Percentiles rank a stretch among this genome's conserved stretches.
phyloP scores from a whole-genome alignment of 139 green algal species.

The Chlorella vulgaris region DNA sequence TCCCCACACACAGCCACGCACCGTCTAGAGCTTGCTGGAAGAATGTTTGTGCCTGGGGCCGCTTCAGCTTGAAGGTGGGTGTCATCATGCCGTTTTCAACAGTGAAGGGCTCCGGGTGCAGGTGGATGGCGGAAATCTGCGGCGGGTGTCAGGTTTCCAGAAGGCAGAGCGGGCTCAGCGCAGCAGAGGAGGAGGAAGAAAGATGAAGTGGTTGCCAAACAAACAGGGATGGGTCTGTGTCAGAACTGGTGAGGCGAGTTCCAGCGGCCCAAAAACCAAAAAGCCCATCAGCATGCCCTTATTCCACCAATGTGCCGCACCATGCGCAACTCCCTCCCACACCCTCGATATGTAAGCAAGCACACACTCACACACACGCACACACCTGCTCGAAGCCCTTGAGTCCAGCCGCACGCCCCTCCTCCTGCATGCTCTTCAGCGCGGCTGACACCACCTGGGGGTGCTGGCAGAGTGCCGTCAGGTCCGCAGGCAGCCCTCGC shows the following conservation, averaged over 20 bases:
- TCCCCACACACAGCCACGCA: no score
- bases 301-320: no score
- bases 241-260: no score
- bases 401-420: constrained; percentile 82
- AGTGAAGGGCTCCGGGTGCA: constrained; percentile 84
- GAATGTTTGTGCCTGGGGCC: constrained; percentile 65
- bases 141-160: background rate
- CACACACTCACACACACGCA: no score
- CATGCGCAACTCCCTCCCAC: no score
- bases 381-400: constrained; percentile 87
- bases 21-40: constrained; percentile 59
- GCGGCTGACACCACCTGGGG: constrained; percentile 63
- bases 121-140: constrained; percentile 73
- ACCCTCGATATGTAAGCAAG: no score
- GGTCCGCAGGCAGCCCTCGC: constrained; percentile 51
- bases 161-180: background rate
- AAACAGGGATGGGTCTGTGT: no score
- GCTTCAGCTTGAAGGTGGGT: constrained; percentile 93
- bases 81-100: constrained; percentile 91
- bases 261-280: no score
- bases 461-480: constrained; percentile 27
- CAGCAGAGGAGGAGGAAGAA: background rate
- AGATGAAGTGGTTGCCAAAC: background rate
- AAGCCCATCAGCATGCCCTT: no score
- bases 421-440: constrained; percentile 77